Conservation (phyloP, 23 red algal species). For the Pyropia yezoensis region DNA sequence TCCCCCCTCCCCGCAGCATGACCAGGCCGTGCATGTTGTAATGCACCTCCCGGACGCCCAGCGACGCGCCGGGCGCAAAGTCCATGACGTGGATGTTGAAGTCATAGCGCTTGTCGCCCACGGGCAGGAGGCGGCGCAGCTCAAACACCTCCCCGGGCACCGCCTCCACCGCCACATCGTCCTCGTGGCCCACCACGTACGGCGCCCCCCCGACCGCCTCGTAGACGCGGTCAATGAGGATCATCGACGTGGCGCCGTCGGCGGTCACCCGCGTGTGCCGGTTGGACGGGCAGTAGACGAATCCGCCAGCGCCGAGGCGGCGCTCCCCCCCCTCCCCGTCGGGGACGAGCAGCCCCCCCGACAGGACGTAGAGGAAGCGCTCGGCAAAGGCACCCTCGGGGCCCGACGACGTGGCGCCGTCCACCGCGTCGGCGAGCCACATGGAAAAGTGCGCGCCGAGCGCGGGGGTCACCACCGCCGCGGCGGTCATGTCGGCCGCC, state of each 20-base stretch:
- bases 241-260: not conserved
- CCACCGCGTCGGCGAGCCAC: slow-evolving; percentile 40
- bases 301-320: slow-evolving; percentile 22
- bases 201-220: not conserved
- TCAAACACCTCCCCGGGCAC: slow-evolving; percentile 43
- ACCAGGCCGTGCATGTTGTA: slow-evolving; percentile 73
- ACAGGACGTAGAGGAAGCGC: slow-evolving; percentile 53
- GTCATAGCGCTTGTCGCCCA: slow-evolving; percentile 19
- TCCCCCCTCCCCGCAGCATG: slow-evolving; percentile 41
- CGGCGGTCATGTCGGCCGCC: slow-evolving; percentile 14
- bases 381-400: slow-evolving; percentile 20
- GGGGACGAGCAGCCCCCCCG: slow-evolving; percentile 18
- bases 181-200: slow-evolving; percentile 31
- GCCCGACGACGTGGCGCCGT: not conserved
- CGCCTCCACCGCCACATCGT: slow-evolving; percentile 13
- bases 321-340: not conserved
- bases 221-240: slow-evolving; percentile 31
- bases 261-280: slow-evolving; percentile 1
- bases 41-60: slow-evolving; percentile 58
- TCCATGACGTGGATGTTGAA: slow-evolving; percentile 84
- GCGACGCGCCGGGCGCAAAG: slow-evolving; percentile 47
- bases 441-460: slow-evolving; percentile 67
- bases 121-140: slow-evolving; percentile 32
- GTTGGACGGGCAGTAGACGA: slow-evolving; percentile 31
- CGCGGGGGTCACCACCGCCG: slow-evolving; percentile 43